Evolutionary conservation across 2,329 filamentous ascomycete species (phyloP).

Genomic region (Botryotinia convoluta): DNA sequence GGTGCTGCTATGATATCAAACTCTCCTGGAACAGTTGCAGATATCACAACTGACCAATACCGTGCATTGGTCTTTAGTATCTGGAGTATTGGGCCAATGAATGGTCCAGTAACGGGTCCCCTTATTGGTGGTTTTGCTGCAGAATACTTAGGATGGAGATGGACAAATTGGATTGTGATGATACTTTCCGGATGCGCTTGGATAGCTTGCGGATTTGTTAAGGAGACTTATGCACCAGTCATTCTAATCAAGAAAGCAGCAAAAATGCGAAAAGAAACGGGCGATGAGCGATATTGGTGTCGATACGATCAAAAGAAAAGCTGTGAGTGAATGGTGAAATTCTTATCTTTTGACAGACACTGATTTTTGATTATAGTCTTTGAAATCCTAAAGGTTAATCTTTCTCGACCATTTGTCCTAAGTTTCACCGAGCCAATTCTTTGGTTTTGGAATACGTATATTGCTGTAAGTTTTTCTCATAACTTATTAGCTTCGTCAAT

Average conservation of each 20-base stretch:
- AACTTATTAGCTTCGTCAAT: background rate
- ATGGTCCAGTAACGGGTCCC: slow-evolving; percentile 65
- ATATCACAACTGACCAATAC: slow-evolving; percentile 77
- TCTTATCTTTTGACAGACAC: background rate
- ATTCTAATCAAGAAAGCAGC: slow-evolving; percentile 67
- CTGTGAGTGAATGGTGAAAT: slow-evolving; percentile 4
- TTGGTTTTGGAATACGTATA: slow-evolving; percentile 67
- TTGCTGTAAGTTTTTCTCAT: slow-evolving; percentile 46
- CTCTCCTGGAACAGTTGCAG: slow-evolving; percentile 76
- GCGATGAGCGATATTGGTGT: slow-evolving; percentile 72
- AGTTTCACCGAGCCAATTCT: slow-evolving; percentile 78
- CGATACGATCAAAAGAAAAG: slow-evolving; percentile 51
- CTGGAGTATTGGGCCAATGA: slow-evolving; percentile 81
- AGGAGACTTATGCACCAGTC: slow-evolving; percentile 74
- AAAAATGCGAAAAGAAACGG: slow-evolving; percentile 62
- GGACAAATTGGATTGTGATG: slow-evolving; percentile 78
- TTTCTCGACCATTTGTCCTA: slow-evolving; percentile 75
- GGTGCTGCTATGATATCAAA: slow-evolving; percentile 81
- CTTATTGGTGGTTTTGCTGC: slow-evolving; percentile 79
- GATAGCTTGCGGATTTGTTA: slow-evolving; percentile 56
- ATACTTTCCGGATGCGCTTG: slow-evolving; percentile 66
- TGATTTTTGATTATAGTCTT: slow-evolving; percentile 49
- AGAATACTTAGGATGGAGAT: slow-evolving; percentile 80
- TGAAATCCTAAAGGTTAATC: slow-evolving; percentile 68
- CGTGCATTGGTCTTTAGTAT: slow-evolving; percentile 80